These are phyloP conservation scores for Cornus controversa DNA, from an alignment of 148 eudicot species.

Conservation along the genomic window DNA sequence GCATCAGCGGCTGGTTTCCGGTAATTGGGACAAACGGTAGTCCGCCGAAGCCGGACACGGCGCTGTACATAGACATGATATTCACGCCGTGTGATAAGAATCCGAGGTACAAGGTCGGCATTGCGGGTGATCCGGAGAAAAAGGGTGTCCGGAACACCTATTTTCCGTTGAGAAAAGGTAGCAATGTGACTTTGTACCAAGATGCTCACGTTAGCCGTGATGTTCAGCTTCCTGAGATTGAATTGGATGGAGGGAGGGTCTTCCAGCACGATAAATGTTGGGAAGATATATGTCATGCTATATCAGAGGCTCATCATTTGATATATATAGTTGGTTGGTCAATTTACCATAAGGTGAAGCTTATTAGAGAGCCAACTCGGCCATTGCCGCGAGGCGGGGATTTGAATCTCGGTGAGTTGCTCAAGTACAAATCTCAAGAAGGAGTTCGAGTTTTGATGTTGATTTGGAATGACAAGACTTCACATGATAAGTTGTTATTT, in stretches of 20 bases:
- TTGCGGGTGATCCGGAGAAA: slow-evolving; percentile 40
- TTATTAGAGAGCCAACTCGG: slow-evolving; percentile 84
- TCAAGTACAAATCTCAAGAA: slow-evolving; percentile 95
- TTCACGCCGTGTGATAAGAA: slow-evolving; percentile 50
- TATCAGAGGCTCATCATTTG: slow-evolving; percentile 84
- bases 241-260: slow-evolving; percentile 48
- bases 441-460: slow-evolving; percentile 86
- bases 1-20: slow-evolving; percentile 48
- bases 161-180: slow-evolving; percentile 71
- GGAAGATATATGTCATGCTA: slow-evolving; percentile 92
- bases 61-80: slow-evolving; percentile 36
- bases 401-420: slow-evolving; percentile 75
- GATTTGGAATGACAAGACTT: slow-evolving; percentile 98
- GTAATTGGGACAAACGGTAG: slow-evolving; percentile 37
- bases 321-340: slow-evolving; percentile 95
- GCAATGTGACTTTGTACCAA: slow-evolving; percentile 60
- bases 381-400: slow-evolving; percentile 90
- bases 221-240: slow-evolving; percentile 50
- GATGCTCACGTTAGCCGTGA: slow-evolving; percentile 63
- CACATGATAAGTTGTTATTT: slow-evolving; percentile 63
- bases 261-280: slow-evolving; percentile 59
- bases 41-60: slow-evolving; percentile 52
- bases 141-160: slow-evolving; percentile 55
- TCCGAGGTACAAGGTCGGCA: slow-evolving; percentile 32
- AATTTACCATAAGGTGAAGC: slow-evolving; percentile 65